Conservation (phyloP, 768 basidiomycete species). For the Serendipita indica region DNA sequence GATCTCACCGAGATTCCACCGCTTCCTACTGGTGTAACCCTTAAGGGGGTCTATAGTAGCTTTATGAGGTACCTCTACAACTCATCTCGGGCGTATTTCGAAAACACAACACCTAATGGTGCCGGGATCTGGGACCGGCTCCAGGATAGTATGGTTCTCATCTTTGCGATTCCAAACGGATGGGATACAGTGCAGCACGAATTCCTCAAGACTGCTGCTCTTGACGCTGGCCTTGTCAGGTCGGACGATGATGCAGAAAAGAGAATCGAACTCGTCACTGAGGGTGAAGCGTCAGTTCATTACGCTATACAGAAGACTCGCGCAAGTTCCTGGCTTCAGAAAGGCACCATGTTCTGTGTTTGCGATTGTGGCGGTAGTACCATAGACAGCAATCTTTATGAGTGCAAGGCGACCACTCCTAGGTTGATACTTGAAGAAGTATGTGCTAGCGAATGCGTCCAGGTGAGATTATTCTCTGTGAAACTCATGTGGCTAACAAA, state of each 20-base stretch:
- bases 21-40: slow-evolving; percentile 1
- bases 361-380: slow-evolving; percentile 10
- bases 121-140: slow-evolving; percentile 10
- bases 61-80: slow-evolving; percentile 5
- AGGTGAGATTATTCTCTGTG: background rate
- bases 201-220: slow-evolving; percentile 31
- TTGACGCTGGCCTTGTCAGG: slow-evolving; percentile 26
- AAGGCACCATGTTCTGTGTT: background rate
- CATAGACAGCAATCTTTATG: slow-evolving; percentile 8
- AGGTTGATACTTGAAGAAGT: slow-evolving; percentile 10
- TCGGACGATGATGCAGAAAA: slow-evolving; percentile 14
- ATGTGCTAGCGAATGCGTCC: slow-evolving; percentile 11
- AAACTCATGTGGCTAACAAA: background rate
- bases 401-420: background rate
- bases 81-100: background rate
- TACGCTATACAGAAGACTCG: background rate
- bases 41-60: slow-evolving; percentile 12
- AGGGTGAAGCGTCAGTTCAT: slow-evolving; percentile 12
- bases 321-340: background rate
- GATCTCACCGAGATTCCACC: background rate
- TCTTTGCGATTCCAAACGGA: slow-evolving; percentile 35
- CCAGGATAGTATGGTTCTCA: slow-evolving; percentile 22
- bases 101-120: background rate
- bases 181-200: slow-evolving; percentile 34
- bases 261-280: slow-evolving; percentile 3